Evolutionary conservation across 352 stramenopile species (phyloP).

Genomic region (Phytophthora cryptogea): DNA sequence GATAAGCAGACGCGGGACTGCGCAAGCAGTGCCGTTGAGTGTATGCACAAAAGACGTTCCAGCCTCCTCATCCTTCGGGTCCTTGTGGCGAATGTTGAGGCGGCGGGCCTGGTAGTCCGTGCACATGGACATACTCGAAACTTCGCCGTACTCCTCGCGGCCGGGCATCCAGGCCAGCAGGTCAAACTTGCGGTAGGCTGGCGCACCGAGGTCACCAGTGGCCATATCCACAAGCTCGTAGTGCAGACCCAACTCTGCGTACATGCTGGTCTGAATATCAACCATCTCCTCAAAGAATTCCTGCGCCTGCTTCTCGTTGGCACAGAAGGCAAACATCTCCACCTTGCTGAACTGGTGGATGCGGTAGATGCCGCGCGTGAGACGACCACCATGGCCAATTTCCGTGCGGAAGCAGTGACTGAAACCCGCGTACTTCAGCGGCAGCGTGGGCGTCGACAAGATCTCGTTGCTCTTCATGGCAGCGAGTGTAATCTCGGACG

Average conservation of each 20-base stretch:
- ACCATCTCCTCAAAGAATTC: constrained; percentile 83
- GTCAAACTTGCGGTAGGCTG: constrained; percentile 88
- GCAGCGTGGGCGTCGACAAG: constrained; percentile 53
- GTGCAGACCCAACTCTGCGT: constrained; percentile 77
- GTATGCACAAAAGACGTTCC: constrained; percentile 84
- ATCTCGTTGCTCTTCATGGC: constrained; percentile 80
- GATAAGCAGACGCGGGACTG: constrained; percentile 83
- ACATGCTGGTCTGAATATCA: constrained; percentile 77
- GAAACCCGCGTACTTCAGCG: constrained; percentile 80
- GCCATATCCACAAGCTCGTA: constrained; percentile 88
- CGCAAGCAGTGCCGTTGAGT: constrained; percentile 86
- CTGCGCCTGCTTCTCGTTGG: constrained; percentile 67
- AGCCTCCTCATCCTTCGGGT: constrained; percentile 49
- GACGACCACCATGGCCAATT: constrained; percentile 75
- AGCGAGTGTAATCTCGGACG: constrained; percentile 88
- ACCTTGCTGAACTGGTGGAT: constrained; percentile 93
- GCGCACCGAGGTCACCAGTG: constrained; percentile 75
- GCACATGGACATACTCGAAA: constrained; percentile 90
- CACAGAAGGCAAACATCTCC: constrained; percentile 89
- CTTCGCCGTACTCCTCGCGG: constrained; percentile 75
- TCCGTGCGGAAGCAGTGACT: constrained; percentile 91
- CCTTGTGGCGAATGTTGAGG: constrained; percentile 86
- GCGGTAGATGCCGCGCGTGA: constrained; percentile 84
- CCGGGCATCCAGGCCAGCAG: constrained; percentile 89
- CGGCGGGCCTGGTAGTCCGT: constrained; percentile 89